Evolutionary conservation across 192 early-diverging fungal species (phyloP).

Genomic region (Oehlia diaphana): DNA sequence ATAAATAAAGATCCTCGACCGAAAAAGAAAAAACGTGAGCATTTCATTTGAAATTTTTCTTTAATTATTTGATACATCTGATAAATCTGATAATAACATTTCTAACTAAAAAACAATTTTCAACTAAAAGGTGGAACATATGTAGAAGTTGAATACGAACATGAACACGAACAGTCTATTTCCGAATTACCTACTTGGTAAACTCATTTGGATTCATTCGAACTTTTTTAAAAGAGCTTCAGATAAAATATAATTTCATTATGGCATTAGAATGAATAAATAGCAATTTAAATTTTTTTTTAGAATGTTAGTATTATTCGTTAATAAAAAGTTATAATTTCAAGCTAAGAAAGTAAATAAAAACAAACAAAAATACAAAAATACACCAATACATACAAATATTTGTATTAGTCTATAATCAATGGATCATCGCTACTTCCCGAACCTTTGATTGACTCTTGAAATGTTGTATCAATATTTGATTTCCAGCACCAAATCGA

Average conservation of each 20-base stretch:
- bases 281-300: no score
- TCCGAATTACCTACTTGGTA: background rate
- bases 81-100: background rate
- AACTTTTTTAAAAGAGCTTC: background rate
- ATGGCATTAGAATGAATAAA: background rate
- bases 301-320: no score
- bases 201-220: no score
- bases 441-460: background rate
- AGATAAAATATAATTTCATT: background rate
- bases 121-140: conserved; percentile 43
- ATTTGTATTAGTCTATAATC: background rate
- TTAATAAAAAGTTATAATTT: background rate
- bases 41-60: background rate
- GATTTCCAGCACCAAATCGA: conserved; percentile 25
- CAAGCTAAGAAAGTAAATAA: background rate
- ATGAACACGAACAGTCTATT: conserved; percentile 18
- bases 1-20: conserved; percentile 18
- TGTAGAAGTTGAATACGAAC: conserved; percentile 62
- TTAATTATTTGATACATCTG: background rate
- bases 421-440: conserved; percentile 14
- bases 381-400: background rate
- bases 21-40: conserved; percentile 12
- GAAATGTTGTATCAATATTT: background rate
- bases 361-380: no score
- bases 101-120: background rate